These are phyloP conservation scores for Talaromyces ruber DNA, from an alignment of 495 filamentous ascomycete genomes.

Conservation along the genomic window DNA sequence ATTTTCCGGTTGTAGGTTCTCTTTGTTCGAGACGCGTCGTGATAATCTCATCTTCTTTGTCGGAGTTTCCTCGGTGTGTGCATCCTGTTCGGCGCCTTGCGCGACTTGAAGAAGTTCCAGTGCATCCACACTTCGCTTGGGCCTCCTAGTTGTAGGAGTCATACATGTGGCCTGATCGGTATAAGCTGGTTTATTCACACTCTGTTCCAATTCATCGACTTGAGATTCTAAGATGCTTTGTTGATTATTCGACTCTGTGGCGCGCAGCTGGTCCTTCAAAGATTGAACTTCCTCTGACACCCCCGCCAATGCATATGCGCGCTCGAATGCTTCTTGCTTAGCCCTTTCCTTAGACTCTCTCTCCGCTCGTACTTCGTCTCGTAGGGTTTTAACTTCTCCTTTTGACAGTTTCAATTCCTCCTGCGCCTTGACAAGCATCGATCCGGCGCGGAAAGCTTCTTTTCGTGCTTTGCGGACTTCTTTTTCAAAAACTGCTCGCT, in stretches of 20 bases:
- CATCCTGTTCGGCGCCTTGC: slow-evolving; percentile 43
- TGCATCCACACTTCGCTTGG: slow-evolving; percentile 48
- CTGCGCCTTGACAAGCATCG: slow-evolving; percentile 65
- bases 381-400: slow-evolving; percentile 39
- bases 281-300: slow-evolving; percentile 67
- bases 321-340: slow-evolving; percentile 71
- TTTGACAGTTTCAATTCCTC: slow-evolving; percentile 71
- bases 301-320: slow-evolving; percentile 62
- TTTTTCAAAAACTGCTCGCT: slow-evolving; percentile 71
- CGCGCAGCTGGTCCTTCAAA: slow-evolving; percentile 50
- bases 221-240: slow-evolving; percentile 20
- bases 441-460: slow-evolving; percentile 77
- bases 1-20: slow-evolving; percentile 35
- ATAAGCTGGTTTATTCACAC: not conserved
- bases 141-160: slow-evolving; percentile 24
- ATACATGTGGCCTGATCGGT: slow-evolving; percentile 24
- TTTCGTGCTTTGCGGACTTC: slow-evolving; percentile 75
- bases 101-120: slow-evolving; percentile 6
- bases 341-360: slow-evolving; percentile 39
- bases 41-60: slow-evolving; percentile 55
- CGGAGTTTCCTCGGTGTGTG: slow-evolving; percentile 41
- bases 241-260: slow-evolving; percentile 55
- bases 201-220: not conserved
- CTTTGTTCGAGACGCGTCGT: slow-evolving; percentile 33
- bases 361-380: slow-evolving; percentile 45